Percentiles rank a stretch among this genome's conserved stretches.
Conservation (phyloP, 2,329 filamentous ascomycete species). For the Trichoderma harzianum region DNA sequence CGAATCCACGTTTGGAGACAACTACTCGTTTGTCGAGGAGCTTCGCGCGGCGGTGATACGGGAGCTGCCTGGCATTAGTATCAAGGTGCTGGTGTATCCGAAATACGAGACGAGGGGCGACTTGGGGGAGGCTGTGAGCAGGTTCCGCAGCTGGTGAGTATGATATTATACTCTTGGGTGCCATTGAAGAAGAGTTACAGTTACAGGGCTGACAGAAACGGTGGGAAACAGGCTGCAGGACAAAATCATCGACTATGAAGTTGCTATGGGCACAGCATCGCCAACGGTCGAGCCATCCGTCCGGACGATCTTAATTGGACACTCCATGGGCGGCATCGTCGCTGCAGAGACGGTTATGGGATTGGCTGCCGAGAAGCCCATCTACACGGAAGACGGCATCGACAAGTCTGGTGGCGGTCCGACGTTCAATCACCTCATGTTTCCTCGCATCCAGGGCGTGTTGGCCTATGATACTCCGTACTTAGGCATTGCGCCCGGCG, state of each 20-base stretch:
- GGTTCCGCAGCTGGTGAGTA: slow-evolving; percentile 70
- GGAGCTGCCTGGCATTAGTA: slow-evolving; percentile 65
- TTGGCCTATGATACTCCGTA: slow-evolving; percentile 95
- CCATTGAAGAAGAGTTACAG: too few species aligned
- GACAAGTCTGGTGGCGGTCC: slow-evolving; percentile 32
- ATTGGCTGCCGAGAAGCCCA: slow-evolving; percentile 56
- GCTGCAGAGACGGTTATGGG: slow-evolving; percentile 82
- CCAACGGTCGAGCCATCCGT: slow-evolving; percentile 86
- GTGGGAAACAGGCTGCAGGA: slow-evolving; percentile 68
- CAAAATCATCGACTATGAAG: slow-evolving; percentile 91
- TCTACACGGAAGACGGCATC: slow-evolving; percentile 45
- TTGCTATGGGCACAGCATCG: slow-evolving; percentile 72
- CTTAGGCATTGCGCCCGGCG: slow-evolving; percentile 73
- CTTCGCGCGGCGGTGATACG: slow-evolving; percentile 61
- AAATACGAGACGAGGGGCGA: slow-evolving; percentile 80
- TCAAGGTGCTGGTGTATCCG: slow-evolving; percentile 70
- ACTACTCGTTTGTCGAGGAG: slow-evolving; percentile 67
- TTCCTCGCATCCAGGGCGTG: slow-evolving; percentile 86
- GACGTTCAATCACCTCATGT: slow-evolving; percentile 68
- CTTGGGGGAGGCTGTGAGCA: slow-evolving; percentile 64
- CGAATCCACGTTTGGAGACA: slow-evolving; percentile 70
- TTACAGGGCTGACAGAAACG: background rate
- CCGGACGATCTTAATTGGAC: slow-evolving; percentile 75
- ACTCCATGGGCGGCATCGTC: slow-evolving; percentile 92
- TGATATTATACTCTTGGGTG: background rate